Evolutionary conservation across 371 early-diverging fungal species (phyloP).

Genomic region (Ecytonucleospora hepatopenaei): DNA sequence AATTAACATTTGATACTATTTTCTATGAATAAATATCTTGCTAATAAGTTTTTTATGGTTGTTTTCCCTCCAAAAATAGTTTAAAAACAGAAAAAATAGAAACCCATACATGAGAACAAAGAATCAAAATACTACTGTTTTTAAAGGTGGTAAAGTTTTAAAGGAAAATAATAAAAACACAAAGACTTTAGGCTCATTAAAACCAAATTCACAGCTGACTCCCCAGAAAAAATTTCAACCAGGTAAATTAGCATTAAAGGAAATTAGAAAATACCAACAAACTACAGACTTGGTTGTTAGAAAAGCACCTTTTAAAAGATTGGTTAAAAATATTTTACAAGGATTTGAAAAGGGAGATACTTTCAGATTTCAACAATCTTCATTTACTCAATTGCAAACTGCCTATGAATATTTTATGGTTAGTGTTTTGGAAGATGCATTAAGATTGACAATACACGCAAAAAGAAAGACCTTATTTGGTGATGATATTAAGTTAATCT

Average conservation of each 20-base stretch:
- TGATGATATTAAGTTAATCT: slow-evolving; percentile 73
- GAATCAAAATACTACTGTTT: not conserved
- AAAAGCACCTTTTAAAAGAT: slow-evolving; percentile 66
- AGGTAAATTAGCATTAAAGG: slow-evolving; percentile 62
- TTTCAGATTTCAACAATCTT: slow-evolving; percentile 61
- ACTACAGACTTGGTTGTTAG: slow-evolving; percentile 61
- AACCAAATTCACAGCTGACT: not conserved
- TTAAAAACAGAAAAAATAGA: not conserved
- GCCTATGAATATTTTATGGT: slow-evolving; percentile 73
- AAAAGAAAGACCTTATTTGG: slow-evolving; percentile 80
- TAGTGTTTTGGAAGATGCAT: slow-evolving; percentile 76
- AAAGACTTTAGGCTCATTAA: not conserved
- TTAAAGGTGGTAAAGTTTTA: not conserved
- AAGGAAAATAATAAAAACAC: not conserved
- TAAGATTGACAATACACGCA: slow-evolving; percentile 75
- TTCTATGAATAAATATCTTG: not conserved
- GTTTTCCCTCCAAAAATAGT: slow-evolving; percentile 2
- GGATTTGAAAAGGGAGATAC: slow-evolving; percentile 24
- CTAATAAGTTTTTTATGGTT: not conserved
- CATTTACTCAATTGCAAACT: slow-evolving; percentile 73
- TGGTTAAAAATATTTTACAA: slow-evolving; percentile 58
- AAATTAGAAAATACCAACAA: slow-evolving; percentile 66
- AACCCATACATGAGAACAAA: not conserved
- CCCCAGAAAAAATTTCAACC: slow-evolving; percentile 59
- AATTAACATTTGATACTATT: not conserved